Evolutionary conservation across 2,329 filamentous ascomycete genomes (phyloP).

Genomic region (Penicillium hordei): DNA sequence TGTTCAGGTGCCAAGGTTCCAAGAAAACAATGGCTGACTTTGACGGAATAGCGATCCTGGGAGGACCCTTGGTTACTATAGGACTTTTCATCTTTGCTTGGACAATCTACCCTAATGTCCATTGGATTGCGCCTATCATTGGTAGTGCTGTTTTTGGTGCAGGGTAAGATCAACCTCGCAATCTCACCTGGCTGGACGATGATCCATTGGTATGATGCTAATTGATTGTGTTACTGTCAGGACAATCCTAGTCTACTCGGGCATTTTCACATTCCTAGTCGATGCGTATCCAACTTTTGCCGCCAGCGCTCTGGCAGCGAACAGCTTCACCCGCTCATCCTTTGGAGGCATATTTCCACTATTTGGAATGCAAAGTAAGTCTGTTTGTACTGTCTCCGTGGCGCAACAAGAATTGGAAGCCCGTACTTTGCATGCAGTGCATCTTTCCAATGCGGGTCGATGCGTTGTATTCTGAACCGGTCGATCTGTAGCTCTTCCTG

Average conservation of each 20-base stretch:
- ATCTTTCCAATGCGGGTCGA: conserved; percentile 9
- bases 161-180: conserved; percentile 56
- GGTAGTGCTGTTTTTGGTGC: conserved; percentile 69
- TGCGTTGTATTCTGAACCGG: conserved; percentile 13
- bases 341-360: conserved; percentile 79
- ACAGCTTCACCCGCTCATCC: conserved; percentile 72
- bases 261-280: conserved; percentile 86
- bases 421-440: conserved; percentile 17
- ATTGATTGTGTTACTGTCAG: conserved; percentile 45
- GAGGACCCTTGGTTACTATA: conserved; percentile 73
- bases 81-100: conserved; percentile 88
- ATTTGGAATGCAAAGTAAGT: conserved; percentile 62
- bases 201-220: conserved; percentile 22
- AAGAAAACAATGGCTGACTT: background rate
- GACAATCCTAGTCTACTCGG: conserved; percentile 74
- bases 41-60: conserved; percentile 55
- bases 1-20: background rate
- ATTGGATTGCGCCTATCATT: conserved; percentile 75
- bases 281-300: conserved; percentile 54
- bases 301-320: conserved; percentile 71
- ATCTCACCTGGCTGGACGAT: conserved; percentile 11
- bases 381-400: conserved; percentile 3
- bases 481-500: conserved; percentile 1
- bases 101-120: conserved; percentile 71
- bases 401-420: background rate